Percentiles rank a stretch among this genome's conserved stretches.
Evolutionary conservation across 1,139 yeast genomes (phyloP).

Genomic region (Kazachstania sp.): DNA sequence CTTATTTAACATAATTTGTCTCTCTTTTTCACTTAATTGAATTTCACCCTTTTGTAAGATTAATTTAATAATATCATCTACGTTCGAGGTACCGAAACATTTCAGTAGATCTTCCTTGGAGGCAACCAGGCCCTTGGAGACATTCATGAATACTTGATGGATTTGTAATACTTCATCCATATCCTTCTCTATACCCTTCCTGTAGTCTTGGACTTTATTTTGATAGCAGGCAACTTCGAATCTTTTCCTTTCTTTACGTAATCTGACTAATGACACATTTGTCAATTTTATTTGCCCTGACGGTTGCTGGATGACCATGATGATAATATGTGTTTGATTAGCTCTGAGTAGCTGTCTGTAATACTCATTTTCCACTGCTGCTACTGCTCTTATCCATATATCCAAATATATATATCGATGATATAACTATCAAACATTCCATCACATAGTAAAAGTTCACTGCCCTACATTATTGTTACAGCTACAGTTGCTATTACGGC

Average conservation of each 20-base stretch:
- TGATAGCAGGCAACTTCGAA: constrained; percentile 96
- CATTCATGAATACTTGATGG: constrained; percentile 89
- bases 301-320: constrained; percentile 66
- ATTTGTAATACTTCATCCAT: constrained; percentile 92
- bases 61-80: constrained; percentile 65
- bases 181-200: constrained; percentile 81
- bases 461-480: too few relatives aligned
- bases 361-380: too few relatives aligned
- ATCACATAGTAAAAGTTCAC: too few relatives aligned
- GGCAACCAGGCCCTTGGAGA: constrained; percentile 91
- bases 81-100: constrained; percentile 68
- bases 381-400: too few relatives aligned
- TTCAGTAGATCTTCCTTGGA: constrained; percentile 72
- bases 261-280: constrained; percentile 84
- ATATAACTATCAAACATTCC: too few relatives aligned
- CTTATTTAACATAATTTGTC: constrained; percentile 67
- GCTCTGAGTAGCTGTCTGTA: too few relatives aligned
- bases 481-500: too few relatives aligned
- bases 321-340: neutral
- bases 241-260: constrained; percentile 83
- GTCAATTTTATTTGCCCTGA: constrained; percentile 81
- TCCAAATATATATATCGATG: too few relatives aligned
- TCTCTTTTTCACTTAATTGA: constrained; percentile 88
- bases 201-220: constrained; percentile 93
- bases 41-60: constrained; percentile 87